Evolutionary conservation across 148 eudicot genomes (phyloP), one percentile per base, ranked within the genome.

Genomic region (Vaccinium vitisidaea): DNA sequence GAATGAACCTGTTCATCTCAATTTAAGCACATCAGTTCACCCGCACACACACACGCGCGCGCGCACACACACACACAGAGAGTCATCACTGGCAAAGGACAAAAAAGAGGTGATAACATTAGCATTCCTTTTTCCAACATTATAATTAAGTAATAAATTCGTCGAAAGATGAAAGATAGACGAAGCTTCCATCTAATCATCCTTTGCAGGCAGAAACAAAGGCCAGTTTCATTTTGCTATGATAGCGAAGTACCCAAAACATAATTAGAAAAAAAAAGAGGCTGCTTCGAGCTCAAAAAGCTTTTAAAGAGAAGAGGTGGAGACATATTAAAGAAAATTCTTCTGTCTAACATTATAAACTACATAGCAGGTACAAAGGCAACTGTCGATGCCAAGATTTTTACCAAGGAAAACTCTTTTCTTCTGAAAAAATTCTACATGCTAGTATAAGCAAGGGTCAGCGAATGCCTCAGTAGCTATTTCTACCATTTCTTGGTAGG

Each of bases 1-100:
- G 83, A 96, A 95, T 8, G 99, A 96, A 91, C 99, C 99, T 96
- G 96, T 83, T 82, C 83, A 88, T 61, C 59, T 46, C 52, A 77
- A 85, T 81, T 50, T 32, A 30, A 84, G 59, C 50, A 65, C 21
- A 59, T 67, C 39, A 65, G 61, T 50, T 39, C 75, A 46, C 30
- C 69, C 6, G 9, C 5, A n/a, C 12, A 49, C 1, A 30, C 6
- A 25, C n/a, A 36, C 12, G 30, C 4, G 19, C 6, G 23, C n/a
- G 46, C 39, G 19, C 2, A 79, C 8, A 27, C 3, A 79, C 36
- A 6, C 12, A 55, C 10, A 79, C 11, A 27, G 0, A 79, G 25
- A 79, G 43, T 48, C 10, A 46, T 10, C 12, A 48, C 14, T 9
- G 25, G 49, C 39, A 49, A 23, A 61, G 67, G 8, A 25, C 2